These are phyloP conservation scores for Phytopythium kandeliae DNA, from an alignment of 352 stramenopile genomes.

Conservation along the genomic window DNA sequence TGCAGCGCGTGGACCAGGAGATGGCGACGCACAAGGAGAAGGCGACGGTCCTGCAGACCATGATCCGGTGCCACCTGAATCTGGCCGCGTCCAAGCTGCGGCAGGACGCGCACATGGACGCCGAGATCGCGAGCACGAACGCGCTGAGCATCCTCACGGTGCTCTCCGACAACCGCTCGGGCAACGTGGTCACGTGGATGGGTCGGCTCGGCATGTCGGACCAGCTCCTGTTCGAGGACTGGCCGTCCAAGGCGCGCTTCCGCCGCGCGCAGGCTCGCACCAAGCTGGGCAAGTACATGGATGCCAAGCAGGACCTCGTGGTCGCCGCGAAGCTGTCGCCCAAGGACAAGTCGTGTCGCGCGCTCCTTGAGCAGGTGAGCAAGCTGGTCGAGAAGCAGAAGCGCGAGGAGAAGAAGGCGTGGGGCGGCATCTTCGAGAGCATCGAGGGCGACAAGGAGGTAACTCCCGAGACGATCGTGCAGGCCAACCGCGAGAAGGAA, in stretches of 20 bases:
- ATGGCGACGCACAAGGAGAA: constrained; percentile 81
- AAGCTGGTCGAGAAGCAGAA: constrained; percentile 75
- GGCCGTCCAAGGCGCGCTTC: constrained; percentile 83
- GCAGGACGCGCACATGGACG: constrained; percentile 50
- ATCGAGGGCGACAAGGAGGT: constrained; percentile 20
- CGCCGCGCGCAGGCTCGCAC: constrained; percentile 70
- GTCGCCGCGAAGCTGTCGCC: constrained; percentile 74
- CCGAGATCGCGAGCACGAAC: constrained; percentile 79
- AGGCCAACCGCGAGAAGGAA: constrained; percentile 13
- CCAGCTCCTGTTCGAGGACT: constrained; percentile 80
- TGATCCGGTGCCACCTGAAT: constrained; percentile 87
- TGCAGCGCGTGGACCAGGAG: constrained; percentile 77
- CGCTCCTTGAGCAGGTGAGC: constrained; percentile 62
- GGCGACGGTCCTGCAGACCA: constrained; percentile 81
- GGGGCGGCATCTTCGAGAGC: constrained; percentile 76
- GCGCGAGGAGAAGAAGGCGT: constrained; percentile 70
- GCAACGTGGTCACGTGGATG: constrained; percentile 85
- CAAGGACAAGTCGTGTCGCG: constrained; percentile 76
- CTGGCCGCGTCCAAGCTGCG: constrained; percentile 84
- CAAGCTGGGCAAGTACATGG: constrained; percentile 66
- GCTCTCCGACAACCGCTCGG: constrained; percentile 63
- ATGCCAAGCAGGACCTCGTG: constrained; percentile 75
- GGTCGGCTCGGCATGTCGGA: constrained; percentile 68
- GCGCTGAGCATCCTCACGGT: constrained; percentile 76
- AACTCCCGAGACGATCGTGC: constrained; percentile 6